Evolutionary conservation across 2,329 filamentous ascomycete species (phyloP).

Genomic region (Cladorrhinum sp.): DNA sequence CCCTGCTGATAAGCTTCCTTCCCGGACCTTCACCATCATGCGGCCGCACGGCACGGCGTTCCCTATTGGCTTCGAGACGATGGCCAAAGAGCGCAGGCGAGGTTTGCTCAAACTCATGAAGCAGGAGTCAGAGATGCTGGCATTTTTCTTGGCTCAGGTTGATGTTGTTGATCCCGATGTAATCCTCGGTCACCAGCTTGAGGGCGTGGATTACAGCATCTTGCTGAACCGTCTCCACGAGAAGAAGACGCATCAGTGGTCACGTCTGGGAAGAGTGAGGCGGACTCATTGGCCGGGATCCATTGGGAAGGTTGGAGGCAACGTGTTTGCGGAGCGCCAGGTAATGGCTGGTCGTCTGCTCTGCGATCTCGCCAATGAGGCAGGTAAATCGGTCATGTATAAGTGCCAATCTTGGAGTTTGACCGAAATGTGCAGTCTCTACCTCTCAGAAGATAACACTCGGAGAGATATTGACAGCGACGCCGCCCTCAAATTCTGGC

Average conservation of each 20-base stretch:
- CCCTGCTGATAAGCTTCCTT: constrained; percentile 81
- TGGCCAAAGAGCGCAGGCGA: constrained; percentile 67
- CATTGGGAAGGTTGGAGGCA: constrained; percentile 80
- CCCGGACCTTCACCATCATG: constrained; percentile 87
- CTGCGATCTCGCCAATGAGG: constrained; percentile 92
- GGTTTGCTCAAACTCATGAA: constrained; percentile 78
- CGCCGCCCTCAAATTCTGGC: constrained; percentile 81
- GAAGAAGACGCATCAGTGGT: constrained; percentile 92
- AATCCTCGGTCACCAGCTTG: constrained; percentile 89
- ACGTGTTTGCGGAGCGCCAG: constrained; percentile 90
- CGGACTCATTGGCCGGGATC: constrained; percentile 82
- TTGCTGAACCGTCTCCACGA: constrained; percentile 82
- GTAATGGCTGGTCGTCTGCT: constrained; percentile 84
- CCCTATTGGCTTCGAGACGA: constrained; percentile 80
- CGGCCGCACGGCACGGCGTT: constrained; percentile 74
- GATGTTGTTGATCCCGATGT: constrained; percentile 90
- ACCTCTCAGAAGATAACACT: constrained; percentile 68
- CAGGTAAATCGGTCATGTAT: constrained; percentile 93
- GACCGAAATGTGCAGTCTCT: constrained; percentile 94
- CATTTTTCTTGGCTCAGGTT: constrained; percentile 84
- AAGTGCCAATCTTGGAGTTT: constrained; percentile 98
- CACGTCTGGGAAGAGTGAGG: constrained; percentile 82
- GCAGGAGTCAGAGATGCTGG: constrained; percentile 79
- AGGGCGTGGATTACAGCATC: constrained; percentile 93
- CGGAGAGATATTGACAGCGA: constrained; percentile 89